Percentiles rank a stretch among this genome's conserved stretches.
These are phyloP conservation scores for Chalciporus sp. DNA, from an alignment of 1,284 basidiomycete genomes.

Conservation along the genomic window DNA sequence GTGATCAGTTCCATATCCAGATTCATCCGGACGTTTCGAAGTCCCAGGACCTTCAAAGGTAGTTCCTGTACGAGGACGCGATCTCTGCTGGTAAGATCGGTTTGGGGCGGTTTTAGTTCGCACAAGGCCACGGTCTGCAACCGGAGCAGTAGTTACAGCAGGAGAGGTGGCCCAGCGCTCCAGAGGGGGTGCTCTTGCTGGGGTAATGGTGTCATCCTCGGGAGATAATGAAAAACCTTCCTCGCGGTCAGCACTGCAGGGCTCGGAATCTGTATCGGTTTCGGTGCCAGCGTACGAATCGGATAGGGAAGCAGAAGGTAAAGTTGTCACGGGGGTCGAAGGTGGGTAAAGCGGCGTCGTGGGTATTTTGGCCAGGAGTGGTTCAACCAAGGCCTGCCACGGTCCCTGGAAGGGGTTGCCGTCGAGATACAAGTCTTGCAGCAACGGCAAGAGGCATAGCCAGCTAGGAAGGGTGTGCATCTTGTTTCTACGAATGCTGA, in stretches of 20 bases:
- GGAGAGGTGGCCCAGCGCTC: slow-evolving; percentile 54
- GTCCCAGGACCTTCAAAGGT: slow-evolving; percentile 27
- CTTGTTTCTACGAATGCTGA: slow-evolving; percentile 88
- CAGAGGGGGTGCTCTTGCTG: slow-evolving; percentile 55
- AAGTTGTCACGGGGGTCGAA: slow-evolving; percentile 62
- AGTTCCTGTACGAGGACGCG: slow-evolving; percentile 32
- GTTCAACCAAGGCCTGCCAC: slow-evolving; percentile 88
- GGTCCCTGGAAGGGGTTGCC: slow-evolving; percentile 92
- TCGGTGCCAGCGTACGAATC: slow-evolving; percentile 44
- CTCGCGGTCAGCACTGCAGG: slow-evolving; percentile 40
- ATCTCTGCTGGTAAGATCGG: slow-evolving; percentile 57
- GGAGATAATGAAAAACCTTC: slow-evolving; percentile 30
- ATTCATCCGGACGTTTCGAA: slow-evolving; percentile 39
- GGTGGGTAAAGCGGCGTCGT: slow-evolving; percentile 65
- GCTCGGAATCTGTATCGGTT: slow-evolving; percentile 59
- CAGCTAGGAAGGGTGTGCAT: slow-evolving; percentile 90
- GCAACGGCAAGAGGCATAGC: slow-evolving; percentile 81
- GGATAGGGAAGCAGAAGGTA: slow-evolving; percentile 45
- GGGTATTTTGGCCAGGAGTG: slow-evolving; percentile 66
- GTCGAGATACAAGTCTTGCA: slow-evolving; percentile 89
- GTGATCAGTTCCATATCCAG: slow-evolving; percentile 48
- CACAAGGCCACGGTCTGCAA: slow-evolving; percentile 49
- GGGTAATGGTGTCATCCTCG: slow-evolving; percentile 73
- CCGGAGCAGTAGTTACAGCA: slow-evolving; percentile 27
- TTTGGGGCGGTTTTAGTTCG: slow-evolving; percentile 75